phyloP scores from a whole-genome alignment of 495 filamentous ascomycete species.

The Penicillium waksmanii region DNA sequence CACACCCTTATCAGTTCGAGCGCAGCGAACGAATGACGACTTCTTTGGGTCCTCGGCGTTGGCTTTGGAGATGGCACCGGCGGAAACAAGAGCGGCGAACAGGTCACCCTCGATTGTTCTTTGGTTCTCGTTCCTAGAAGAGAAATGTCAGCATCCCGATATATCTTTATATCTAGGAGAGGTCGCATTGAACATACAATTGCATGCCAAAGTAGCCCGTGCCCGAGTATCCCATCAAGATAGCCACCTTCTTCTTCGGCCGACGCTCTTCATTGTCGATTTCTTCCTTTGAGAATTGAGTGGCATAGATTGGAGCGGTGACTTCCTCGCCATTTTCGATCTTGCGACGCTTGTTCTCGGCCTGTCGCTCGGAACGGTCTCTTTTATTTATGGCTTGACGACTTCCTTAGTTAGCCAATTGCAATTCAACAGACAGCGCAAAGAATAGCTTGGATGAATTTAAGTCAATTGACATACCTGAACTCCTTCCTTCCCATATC shows the following conservation, averaged over 20 bases:
- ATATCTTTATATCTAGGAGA: too few species aligned
- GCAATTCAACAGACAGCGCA: neutral
- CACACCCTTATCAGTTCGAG: slow-evolving; percentile 95
- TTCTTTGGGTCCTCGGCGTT: slow-evolving; percentile 97
- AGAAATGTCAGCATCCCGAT: slow-evolving; percentile 6
- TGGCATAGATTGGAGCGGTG: slow-evolving; percentile 49
- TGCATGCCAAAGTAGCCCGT: slow-evolving; percentile 99
- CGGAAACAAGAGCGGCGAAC: slow-evolving; percentile 84
- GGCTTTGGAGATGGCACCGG: slow-evolving; percentile 92
- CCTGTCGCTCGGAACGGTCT: slow-evolving; percentile 59
- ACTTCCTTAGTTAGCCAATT: slow-evolving; percentile 64
- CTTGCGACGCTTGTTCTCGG: slow-evolving; percentile 62
- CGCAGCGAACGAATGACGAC: slow-evolving; percentile 89
- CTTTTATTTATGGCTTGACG: slow-evolving; percentile 66
- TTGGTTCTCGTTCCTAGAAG: slow-evolving; percentile 58
- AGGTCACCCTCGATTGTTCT: slow-evolving; percentile 98
- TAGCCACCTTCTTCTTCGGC: slow-evolving; percentile 94
- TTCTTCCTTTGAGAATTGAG: slow-evolving; percentile 72
- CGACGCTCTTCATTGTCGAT: slow-evolving; percentile 81
- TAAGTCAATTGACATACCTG: slow-evolving; percentile 51
- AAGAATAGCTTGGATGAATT: neutral
- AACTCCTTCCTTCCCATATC: slow-evolving; percentile 70
- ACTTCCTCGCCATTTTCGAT: slow-evolving; percentile 51
- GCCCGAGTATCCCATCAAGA: slow-evolving; percentile 92
- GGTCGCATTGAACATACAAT: slow-evolving; percentile 48